A percentile compares a stretch with the other conserved stretches of the same genome.
These are phyloP conservation scores for Rhododendron kiyosumense DNA, from an alignment of 148 eudicot species.

Conservation along the genomic window DNA sequence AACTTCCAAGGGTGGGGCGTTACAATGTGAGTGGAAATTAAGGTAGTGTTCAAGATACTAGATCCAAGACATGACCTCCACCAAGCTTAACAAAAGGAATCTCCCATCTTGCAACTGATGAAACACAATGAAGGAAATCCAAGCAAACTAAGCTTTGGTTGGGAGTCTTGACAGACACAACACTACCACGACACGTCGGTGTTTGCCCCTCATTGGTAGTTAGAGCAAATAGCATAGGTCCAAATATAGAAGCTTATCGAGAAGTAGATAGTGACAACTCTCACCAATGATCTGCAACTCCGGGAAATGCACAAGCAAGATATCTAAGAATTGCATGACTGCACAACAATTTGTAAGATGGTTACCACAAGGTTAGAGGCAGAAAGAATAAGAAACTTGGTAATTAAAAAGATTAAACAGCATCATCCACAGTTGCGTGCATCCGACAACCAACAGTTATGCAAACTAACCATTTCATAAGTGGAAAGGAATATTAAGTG, in stretches of 20 bases:
- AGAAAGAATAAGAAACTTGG: neutral
- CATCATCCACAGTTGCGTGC: neutral
- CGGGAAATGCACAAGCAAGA: constrained; percentile 72
- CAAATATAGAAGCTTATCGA: neutral
- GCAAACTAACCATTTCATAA: neutral
- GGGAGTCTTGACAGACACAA: neutral
- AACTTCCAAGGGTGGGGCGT: too few relatives aligned
- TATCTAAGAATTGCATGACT: constrained; percentile 91
- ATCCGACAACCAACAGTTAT: neutral
- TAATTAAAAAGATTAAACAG: neutral
- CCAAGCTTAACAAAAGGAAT: constrained; percentile 4
- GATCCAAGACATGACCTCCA: neutral
- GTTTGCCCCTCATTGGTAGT: neutral
- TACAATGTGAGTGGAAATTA: neutral
- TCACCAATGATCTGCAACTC: constrained; percentile 95
- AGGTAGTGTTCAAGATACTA: neutral
- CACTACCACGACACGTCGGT: neutral
- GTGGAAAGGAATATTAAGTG: neutral
- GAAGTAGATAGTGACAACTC: constrained; percentile 8
- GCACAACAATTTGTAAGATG: constrained; percentile 24
- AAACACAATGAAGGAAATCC: neutral
- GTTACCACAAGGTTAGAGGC: neutral
- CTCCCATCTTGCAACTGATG: neutral
- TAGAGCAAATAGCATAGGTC: neutral
- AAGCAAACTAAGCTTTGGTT: neutral